Evolutionary conservation across 177 flowering plant genomes (phyloP), one percentile per base, ranked within the genome.

Genomic region (Vitis hybrid): DNA sequence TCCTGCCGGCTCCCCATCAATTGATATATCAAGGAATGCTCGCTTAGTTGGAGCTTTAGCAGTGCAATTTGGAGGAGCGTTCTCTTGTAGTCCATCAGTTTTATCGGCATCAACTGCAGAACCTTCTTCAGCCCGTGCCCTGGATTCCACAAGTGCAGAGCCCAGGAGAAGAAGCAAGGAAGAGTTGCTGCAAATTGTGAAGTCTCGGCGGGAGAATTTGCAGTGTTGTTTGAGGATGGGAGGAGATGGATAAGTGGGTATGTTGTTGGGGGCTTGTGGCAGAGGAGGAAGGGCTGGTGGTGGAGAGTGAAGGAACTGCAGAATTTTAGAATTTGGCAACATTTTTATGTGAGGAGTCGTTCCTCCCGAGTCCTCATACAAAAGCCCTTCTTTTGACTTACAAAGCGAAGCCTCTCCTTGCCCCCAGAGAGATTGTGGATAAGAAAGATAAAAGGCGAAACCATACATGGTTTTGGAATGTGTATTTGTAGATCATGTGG

Each of bases 1-100:
- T 7, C 99, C 99, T 12, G 55, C 81, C 8, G 94, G 92, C 59
- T 87, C 66, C 9, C 98, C 91, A 62, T 90, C 88, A 59, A 93
- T 82, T 51, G 97, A 88, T 22, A 91, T 64, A 17, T 95, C 98
- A 11, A 95, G 81, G 75, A 90, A 95, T 33, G 92, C 98, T 49
- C 73, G 65, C 75, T 85, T 80, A 6, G 91, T 87, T 0, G 73
- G 62, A 15, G 22, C 66, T 69, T 66, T 77, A 9, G 72, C 70
- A 2, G 65, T 68, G 74, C 87, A 82, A 50, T 56, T 64, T 20
- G 22, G 18, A 10, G 73, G 1, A 49, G 56, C 62, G 15, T 49
- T 71, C 38, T 75, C 64, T 33, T 69, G 64, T 20, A 67, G 33
- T 50, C 71, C 64, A 12, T 72, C 73, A 47, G 44, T 67, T 62